Evolutionary conservation across 2,329 filamentous ascomycete species (phyloP).

Genomic region (Penicillium sp.): DNA sequence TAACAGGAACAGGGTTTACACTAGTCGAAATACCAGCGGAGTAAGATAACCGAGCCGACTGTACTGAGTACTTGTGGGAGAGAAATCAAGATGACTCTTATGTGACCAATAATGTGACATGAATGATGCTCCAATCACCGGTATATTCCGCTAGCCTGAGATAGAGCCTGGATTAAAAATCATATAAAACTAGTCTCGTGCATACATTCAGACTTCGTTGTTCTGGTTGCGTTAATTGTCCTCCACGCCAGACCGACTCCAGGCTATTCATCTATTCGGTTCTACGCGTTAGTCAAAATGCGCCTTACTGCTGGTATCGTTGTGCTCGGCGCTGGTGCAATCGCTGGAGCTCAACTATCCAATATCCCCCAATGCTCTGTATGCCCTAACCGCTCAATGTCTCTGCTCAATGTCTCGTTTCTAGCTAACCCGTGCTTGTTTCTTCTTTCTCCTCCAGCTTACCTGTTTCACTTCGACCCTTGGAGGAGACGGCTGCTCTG

Average conservation of each 20-base stretch:
- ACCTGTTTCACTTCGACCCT: slow-evolving; percentile 3
- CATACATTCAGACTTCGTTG: neutral
- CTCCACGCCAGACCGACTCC: neutral
- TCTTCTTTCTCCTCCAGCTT: neutral
- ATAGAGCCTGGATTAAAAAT: neutral
- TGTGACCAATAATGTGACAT: neutral
- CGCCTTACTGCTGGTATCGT: neutral
- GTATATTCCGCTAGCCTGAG: neutral
- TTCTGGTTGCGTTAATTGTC: neutral
- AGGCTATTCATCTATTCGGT: neutral
- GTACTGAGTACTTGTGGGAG: neutral
- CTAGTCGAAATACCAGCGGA: neutral
- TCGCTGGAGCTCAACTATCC: slow-evolving; percentile 1
- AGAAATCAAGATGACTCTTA: neutral
- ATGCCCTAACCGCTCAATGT: neutral
- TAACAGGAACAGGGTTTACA: neutral
- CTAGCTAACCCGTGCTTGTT: neutral
- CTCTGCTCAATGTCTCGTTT: neutral
- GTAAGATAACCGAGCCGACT: neutral
- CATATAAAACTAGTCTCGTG: slow-evolving; percentile 4
- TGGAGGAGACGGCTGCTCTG: slow-evolving; percentile 2
- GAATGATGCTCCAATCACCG: neutral
- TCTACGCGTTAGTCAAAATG: neutral
- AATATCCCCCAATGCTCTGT: slow-evolving; percentile 8
- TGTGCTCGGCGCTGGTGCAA: neutral